Conservation (phyloP, 768 basidiomycete genomes). For the Suillus plorans region DNA sequence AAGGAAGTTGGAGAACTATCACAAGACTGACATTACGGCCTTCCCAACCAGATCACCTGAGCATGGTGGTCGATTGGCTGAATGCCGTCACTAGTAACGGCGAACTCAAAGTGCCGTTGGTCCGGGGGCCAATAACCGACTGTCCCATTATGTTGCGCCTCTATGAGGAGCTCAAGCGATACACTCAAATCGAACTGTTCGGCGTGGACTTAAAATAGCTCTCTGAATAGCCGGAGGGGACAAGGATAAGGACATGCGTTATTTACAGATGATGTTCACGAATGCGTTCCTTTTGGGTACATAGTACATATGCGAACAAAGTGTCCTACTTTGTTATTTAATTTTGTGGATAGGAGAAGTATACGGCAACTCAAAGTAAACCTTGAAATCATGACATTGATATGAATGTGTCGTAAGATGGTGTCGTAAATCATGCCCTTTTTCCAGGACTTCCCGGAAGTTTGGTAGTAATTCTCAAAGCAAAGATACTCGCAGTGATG, state of each 20-base stretch:
- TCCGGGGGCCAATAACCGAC: neutral
- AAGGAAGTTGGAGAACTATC: neutral
- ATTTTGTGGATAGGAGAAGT: neutral
- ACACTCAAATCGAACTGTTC: neutral
- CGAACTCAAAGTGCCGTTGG: neutral
- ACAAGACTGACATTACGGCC: neutral
- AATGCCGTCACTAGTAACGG: neutral
- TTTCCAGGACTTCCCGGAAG: conserved; percentile 12
- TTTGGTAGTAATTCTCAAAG: conserved; percentile 21
- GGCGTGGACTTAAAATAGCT: neutral
- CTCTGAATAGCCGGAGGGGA: neutral
- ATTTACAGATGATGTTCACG: too few species aligned
- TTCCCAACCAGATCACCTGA: neutral
- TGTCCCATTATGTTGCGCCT: neutral
- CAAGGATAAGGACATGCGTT: neutral
- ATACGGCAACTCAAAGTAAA: neutral
- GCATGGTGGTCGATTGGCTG: neutral
- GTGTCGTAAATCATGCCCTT: neutral
- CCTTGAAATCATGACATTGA: neutral
- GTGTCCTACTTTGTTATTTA: neutral
- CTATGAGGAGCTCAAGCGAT: neutral
- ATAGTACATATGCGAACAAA: neutral
- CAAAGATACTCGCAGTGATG: conserved; percentile 14
- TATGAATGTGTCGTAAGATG: neutral
- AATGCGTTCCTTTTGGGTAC: neutral